Percentiles rank a stretch among this genome's conserved stretches.
phyloP scores from a whole-genome alignment of 805 yeast species.

The Cyberlindnera mycetangii region DNA sequence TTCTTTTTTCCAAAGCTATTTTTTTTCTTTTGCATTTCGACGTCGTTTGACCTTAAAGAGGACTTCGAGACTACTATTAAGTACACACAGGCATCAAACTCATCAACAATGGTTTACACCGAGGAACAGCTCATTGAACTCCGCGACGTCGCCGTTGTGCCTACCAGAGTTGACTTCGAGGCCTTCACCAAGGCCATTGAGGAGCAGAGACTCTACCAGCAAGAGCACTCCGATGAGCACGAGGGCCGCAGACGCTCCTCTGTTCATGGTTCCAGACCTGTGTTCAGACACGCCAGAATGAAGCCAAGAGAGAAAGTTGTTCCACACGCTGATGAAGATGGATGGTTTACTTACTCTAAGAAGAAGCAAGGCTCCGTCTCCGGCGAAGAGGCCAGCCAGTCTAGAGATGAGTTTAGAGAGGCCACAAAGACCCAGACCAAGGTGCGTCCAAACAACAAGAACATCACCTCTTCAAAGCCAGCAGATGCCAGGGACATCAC shows the following conservation, averaged over 20 bases:
- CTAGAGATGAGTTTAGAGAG: constrained; percentile 46
- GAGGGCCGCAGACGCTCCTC: constrained; percentile 54
- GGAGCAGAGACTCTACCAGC: constrained; percentile 52
- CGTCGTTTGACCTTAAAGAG: not conserved
- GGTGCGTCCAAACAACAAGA: constrained; percentile 69
- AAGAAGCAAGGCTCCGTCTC: constrained; percentile 34
- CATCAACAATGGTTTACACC: constrained; percentile 41
- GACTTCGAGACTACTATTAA: too few relatives aligned
- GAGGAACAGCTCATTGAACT: constrained; percentile 64
- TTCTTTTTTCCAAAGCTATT: not conserved
- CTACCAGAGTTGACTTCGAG: constrained; percentile 60
- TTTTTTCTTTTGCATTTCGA: not conserved
- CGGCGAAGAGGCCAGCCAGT: constrained; percentile 50
- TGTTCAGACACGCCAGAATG: constrained; percentile 50
- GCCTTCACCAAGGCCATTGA: constrained; percentile 67
- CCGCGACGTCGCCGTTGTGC: constrained; percentile 54
- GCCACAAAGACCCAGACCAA: constrained; percentile 37
- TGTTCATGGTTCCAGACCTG: constrained; percentile 43
- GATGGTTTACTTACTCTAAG: constrained; percentile 67
- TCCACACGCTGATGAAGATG: constrained; percentile 67
- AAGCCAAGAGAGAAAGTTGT: constrained; percentile 25
- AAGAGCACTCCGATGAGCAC: constrained; percentile 22
- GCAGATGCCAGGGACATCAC: constrained; percentile 69
- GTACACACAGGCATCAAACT: not conserved
- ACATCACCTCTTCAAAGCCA: constrained; percentile 70